Base-by-base conservation (phyloP, 495 filamentous ascomycete species). In the Rusavskia elegans region DNA sequence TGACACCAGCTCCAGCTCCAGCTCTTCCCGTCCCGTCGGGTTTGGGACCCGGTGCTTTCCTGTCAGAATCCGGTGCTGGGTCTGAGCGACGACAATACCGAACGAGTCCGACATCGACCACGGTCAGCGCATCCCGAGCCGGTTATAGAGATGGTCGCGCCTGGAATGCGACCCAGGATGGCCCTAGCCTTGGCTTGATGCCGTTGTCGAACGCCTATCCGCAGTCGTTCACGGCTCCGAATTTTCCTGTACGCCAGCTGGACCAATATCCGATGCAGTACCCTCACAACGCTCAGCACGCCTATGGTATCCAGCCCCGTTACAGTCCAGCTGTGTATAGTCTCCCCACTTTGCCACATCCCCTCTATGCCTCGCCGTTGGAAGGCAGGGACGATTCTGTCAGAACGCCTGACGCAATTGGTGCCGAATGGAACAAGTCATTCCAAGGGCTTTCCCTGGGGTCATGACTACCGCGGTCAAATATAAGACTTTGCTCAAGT, bases 1-100 rank as follows among this genome's bases (percentile, higher is more conserved):
- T 88, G n/a, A 89, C 86, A 49, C 85, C 86, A 4, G 72, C 77
- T 25, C 70, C 86, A 4, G 72, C 77, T 25, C 70, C 83, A 45
- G 81, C 84, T 29, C 67, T 90, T 32, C 81, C 82, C 60, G 75
- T 78, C 2, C 77, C 81, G 1, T 79, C 75, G 55, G 76, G 76
- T 25, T 71, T 82, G 57, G 80, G 78, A 7, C 75, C 79, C 17
- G 79, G 78, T 29, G 76, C 78, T 46, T 76, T 82, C 27, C 69
- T 69, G 20, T 66, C 73, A 10, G 66, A 59, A 30, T 61, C 66
- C 29, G 63, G 64, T 30, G 53, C 70, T 13, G 63, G 68, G 52
- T 49, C 59, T 45, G 74, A 74, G 27, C 70, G 76, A 45, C 71
- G 74, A 30, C 68, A 70, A 50, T 70, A 71, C 25, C 61, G 62